Evolutionary conservation across 805 yeast genomes (phyloP).

Genomic region (Candida montana): DNA sequence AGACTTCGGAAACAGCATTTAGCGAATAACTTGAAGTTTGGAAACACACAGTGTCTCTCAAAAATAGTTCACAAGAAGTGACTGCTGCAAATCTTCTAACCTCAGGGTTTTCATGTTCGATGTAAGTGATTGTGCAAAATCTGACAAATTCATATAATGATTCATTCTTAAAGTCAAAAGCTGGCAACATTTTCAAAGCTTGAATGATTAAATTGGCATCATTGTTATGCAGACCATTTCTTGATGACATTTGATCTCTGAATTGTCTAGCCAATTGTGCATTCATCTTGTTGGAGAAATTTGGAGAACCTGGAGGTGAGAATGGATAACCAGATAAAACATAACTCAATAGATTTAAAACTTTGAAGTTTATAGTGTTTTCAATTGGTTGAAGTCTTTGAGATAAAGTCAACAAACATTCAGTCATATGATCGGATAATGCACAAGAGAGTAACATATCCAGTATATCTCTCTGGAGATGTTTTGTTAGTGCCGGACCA

Average conservation of each 20-base stretch:
- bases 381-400: slow-evolving; percentile 76
- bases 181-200: slow-evolving; percentile 70
- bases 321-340: slow-evolving; percentile 79
- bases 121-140: slow-evolving; percentile 74
- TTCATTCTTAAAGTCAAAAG: slow-evolving; percentile 68
- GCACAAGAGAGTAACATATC: slow-evolving; percentile 80
- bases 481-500: slow-evolving; percentile 90
- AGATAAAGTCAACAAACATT: slow-evolving; percentile 62
- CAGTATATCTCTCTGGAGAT: slow-evolving; percentile 73
- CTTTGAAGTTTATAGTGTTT: slow-evolving; percentile 61
- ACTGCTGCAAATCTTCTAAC: slow-evolving; percentile 82
- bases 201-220: slow-evolving; percentile 59
- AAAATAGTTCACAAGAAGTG: slow-evolving; percentile 72
- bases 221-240: slow-evolving; percentile 50
- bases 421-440: slow-evolving; percentile 75
- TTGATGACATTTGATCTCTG: slow-evolving; percentile 65
- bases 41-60: slow-evolving; percentile 75
- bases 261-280: slow-evolving; percentile 67
- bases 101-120: slow-evolving; percentile 72
- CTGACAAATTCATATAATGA: slow-evolving; percentile 85
- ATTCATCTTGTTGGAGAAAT: slow-evolving; percentile 44
- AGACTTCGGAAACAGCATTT: slow-evolving; percentile 76
- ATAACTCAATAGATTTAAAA: slow-evolving; percentile 64
- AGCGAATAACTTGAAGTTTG: slow-evolving; percentile 80
- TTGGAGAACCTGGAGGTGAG: slow-evolving; percentile 83